Conservation (phyloP, 805 yeast genomes). For the Myxozyma mucilagina region DNA sequence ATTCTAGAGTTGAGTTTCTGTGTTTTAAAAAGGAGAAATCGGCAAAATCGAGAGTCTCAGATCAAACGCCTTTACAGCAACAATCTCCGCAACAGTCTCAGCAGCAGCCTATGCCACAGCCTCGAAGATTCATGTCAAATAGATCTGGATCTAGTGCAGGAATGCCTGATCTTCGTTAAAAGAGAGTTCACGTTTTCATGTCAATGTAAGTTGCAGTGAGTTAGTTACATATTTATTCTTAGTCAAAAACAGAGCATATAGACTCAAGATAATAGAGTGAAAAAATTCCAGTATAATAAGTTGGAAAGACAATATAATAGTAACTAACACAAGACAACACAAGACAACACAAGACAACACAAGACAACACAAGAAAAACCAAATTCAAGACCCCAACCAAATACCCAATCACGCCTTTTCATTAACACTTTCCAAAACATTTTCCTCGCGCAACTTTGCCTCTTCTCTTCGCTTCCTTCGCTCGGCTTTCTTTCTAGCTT, state of each 20-base stretch:
- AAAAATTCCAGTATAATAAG: no score
- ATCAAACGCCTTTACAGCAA: neutral
- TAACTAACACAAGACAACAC: no score
- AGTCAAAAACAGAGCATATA: neutral
- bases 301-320: no score
- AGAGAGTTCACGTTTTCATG: neutral
- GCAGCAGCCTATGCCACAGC: neutral
- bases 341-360: no score
- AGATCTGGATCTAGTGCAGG: neutral
- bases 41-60: neutral
- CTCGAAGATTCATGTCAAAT: neutral
- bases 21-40: conserved; percentile 24
- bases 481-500: conserved; percentile 8
- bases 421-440: neutral
- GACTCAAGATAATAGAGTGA: no score
- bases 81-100: neutral
- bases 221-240: neutral
- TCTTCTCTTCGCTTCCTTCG: neutral
- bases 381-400: neutral
- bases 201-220: neutral
- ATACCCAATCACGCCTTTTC: neutral
- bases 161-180: neutral
- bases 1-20: conserved; percentile 25
- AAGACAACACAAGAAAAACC: no score
- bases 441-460: neutral